Evolutionary conservation across 768 basidiomycete genomes (phyloP), one percentile per base, ranked within the genome.

Genomic region (Rhizopogon rudus): DNA sequence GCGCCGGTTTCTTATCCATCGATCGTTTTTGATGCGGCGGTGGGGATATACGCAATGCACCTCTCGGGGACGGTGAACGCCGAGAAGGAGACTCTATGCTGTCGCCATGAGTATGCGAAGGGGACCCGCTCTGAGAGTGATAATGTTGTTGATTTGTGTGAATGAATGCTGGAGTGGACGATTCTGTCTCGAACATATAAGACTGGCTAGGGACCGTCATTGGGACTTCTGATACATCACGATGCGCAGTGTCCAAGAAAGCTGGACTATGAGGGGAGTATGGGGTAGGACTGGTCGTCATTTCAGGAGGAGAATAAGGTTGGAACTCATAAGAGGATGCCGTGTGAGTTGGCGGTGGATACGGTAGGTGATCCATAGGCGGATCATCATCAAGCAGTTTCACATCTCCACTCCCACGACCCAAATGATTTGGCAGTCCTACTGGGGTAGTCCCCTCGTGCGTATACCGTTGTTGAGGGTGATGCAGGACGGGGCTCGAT

Each of bases 1-100:
- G 71, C 3, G 80, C 76, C 14, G 84, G 84, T 58, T 85, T 86
- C 71, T 81, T 82, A 52, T 73, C 71, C 25, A 68, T 42, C 3
- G 61, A 35, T 52, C 71, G 62, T 44, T 68, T 70, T 0, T 49
- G 6, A 25, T 62, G 65, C 2, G 65, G 63, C 10, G 31, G 33
- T 3, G 69, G 67, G 0, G 69, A 69, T 56, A 65, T 9, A 45
- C 56, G 56, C 3, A 50, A 51, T 16, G 56, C 31, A 8, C 53
- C 40, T 1, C 60, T 54, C 33, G 68, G 67, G 8, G 70, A 65
- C 0, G 68, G 68, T 6, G 68, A 67, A 17, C 59, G 67, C 5
- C 65, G 68, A 40, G 44, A 61, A 33, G 57, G 61, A 25, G 42
- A 22, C 20, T 13, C 28, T 28, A 17, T 25, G 5, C 41, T 35